These are phyloP conservation scores for Fusarium sp. DNA, from an alignment of 2,329 filamentous ascomycete genomes.

Conservation along the genomic window DNA sequence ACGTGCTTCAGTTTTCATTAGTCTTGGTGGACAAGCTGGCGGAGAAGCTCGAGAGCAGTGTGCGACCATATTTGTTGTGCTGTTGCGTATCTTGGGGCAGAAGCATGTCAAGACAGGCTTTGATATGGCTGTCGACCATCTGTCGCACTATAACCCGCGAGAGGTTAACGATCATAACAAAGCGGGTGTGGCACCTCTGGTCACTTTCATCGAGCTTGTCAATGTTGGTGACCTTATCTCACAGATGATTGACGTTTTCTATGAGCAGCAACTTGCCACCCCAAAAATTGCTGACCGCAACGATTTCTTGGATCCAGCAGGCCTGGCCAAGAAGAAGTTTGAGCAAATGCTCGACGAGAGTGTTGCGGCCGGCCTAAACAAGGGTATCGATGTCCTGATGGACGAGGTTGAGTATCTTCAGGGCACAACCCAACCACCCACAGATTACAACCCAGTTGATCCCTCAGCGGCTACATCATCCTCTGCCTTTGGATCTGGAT, in stretches of 20 bases:
- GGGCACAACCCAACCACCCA: conserved; percentile 83
- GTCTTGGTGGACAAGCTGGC: conserved; percentile 80
- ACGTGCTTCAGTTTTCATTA: conserved; percentile 83
- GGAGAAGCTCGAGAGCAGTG: conserved; percentile 89
- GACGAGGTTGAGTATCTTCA: conserved; percentile 97
- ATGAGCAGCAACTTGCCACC: conserved; percentile 89
- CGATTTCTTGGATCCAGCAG: conserved; percentile 91
- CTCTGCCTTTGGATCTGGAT: conserved; percentile 25
- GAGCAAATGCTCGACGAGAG: conserved; percentile 98
- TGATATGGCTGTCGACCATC: conserved; percentile 88
- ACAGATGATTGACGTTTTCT: conserved; percentile 99
- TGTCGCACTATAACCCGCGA: conserved; percentile 90
- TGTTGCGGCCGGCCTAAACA: conserved; percentile 94
- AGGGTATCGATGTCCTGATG: conserved; percentile 98
- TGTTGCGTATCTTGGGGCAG: conserved; percentile 85
- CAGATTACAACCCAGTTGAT: conserved; percentile 84
- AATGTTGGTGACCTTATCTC: conserved; percentile 98
- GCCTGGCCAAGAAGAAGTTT: conserved; percentile 96
- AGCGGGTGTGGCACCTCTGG: conserved; percentile 84
- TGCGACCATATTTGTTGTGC: conserved; percentile 83
- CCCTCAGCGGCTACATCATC: conserved; percentile 23
- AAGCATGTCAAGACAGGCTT: conserved; percentile 93
- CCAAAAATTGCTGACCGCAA: conserved; percentile 88
- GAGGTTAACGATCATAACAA: conserved; percentile 77
- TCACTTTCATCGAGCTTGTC: conserved; percentile 95